Evolutionary conservation across 1,284 basidiomycete species (phyloP).

Genomic region (Naganishia sp.): DNA sequence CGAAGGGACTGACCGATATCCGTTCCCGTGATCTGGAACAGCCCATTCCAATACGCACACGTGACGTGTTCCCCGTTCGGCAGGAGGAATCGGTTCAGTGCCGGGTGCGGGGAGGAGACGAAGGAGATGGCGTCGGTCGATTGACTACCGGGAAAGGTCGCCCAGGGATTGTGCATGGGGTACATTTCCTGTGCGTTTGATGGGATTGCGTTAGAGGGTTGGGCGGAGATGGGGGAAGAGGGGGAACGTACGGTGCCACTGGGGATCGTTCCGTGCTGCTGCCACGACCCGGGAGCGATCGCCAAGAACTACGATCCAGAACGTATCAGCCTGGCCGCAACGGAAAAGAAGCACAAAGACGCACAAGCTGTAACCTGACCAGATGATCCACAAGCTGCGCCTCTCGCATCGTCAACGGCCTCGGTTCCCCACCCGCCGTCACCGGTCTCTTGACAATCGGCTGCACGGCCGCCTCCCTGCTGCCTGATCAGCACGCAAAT

Average conservation of each 20-base stretch:
- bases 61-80: conserved; percentile 83
- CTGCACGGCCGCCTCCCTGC: too few relatives aligned
- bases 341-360: conserved; percentile 28
- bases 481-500: conserved; percentile 3
- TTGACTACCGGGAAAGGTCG: conserved; percentile 47
- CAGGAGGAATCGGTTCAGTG: conserved; percentile 76
- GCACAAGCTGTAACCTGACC: conserved; percentile 51
- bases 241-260: conserved; percentile 36
- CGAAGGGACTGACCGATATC: conserved; percentile 52
- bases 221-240: conserved; percentile 16
- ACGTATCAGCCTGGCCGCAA: neutral
- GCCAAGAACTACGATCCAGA: conserved; percentile 64
- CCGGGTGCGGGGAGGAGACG: conserved; percentile 57
- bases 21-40: conserved; percentile 89
- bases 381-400: conserved; percentile 44
- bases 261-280: conserved; percentile 34
- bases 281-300: conserved; percentile 61
- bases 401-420: conserved; percentile 43
- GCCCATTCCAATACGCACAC: conserved; percentile 83
- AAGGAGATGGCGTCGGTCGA: conserved; percentile 46
- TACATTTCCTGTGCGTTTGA: conserved; percentile 37
- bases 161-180: conserved; percentile 35
- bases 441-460: conserved; percentile 35
- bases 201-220: conserved; percentile 39
- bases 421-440: conserved; percentile 37